Evolutionary conservation across 1,284 basidiomycete species (phyloP), one percentile per base, ranked within the genome.

Genomic region (Boletus coffeatus): DNA sequence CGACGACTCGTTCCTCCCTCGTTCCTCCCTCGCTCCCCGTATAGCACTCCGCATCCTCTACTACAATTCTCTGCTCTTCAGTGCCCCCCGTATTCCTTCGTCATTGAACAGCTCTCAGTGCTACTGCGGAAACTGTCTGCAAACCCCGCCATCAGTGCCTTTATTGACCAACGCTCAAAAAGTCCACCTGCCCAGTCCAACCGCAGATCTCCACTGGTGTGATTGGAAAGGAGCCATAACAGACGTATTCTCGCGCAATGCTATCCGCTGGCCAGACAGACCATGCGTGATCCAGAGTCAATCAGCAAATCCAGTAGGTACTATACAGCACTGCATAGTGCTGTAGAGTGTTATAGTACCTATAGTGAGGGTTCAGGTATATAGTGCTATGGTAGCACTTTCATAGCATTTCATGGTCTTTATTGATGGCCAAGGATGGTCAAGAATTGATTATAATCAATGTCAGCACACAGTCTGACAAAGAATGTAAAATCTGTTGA

Each of bases 11-110:
- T 60, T 84, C 86, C 8, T 86, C 92, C 0, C 77, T 93, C 61
- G 88, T 60, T 84, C 86, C 8, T 86, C 92, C 0, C 77, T 93
- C 61, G 88, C 87, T 10, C 90, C 93, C 3, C 84, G 76, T n/a
- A 85, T 98, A 60, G 87, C 91, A 11, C 84, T 99, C 48, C 87
- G 92, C 34, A 84, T 98, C 61, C 80, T 94, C 37, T 98, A 98
- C 84, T 98, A 98, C 84, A 98, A 99, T 80, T 96, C 96, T 34
- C 83, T 99, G 25, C 82, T 99, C 39, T 99, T 99, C 78, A 92
- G 92, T 1, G 82, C 89, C 14, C 75, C 83, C 3, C 85, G 97
- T 18, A 93, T 98, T 56, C 78, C 85, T 84, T 81, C 67, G 87
- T 97, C 58, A 81, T 97, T 25, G 93, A 94, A 61, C 97, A 98